Evolutionary conservation across 345 rosid genomes (phyloP).

Genomic region (Isatis tinctoria): DNA sequence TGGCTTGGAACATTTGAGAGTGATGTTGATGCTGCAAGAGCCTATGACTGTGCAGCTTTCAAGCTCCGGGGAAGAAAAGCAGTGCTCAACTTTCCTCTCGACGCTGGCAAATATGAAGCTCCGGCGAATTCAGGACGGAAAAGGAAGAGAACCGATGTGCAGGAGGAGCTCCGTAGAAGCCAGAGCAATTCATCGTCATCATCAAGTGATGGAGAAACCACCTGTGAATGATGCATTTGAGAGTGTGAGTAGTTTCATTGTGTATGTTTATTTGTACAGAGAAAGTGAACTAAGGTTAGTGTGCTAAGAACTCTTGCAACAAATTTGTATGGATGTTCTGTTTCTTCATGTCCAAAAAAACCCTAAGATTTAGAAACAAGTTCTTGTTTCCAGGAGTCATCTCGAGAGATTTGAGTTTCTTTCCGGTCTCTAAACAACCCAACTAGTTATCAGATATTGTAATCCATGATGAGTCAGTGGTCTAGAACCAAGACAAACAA

Average conservation of each 20-base stretch:
- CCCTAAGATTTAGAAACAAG: conserved; percentile 9
- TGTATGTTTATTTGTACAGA: conserved; percentile 13
- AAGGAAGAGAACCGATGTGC: conserved; percentile 38
- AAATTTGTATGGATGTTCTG: conserved; percentile 15
- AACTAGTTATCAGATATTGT: not conserved
- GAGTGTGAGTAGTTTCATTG: not conserved
- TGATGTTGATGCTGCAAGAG: conserved; percentile 77
- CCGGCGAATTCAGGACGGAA: conserved; percentile 50
- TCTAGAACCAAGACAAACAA: not conserved
- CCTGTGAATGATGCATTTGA: not conserved
- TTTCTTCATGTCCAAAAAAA: conserved; percentile 10
- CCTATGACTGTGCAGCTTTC: conserved; percentile 90
- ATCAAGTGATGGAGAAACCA: conserved; percentile 14
- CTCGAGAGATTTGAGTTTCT: not conserved
- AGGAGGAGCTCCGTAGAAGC: conserved; percentile 16
- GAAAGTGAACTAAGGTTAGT: conserved; percentile 18
- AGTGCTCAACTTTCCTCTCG: conserved; percentile 73
- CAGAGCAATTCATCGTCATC: conserved; percentile 22
- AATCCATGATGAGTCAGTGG: conserved; percentile 9
- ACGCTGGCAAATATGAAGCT: conserved; percentile 58
- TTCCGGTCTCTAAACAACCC: not conserved
- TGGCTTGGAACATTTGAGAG: conserved; percentile 86
- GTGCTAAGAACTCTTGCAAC: conserved; percentile 9
- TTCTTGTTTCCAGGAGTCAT: not conserved
- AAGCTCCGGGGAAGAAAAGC: conserved; percentile 82